These are phyloP conservation scores for Ascochyta fabae DNA, from an alignment of 2,329 filamentous ascomycete genomes.

Conservation along the genomic window DNA sequence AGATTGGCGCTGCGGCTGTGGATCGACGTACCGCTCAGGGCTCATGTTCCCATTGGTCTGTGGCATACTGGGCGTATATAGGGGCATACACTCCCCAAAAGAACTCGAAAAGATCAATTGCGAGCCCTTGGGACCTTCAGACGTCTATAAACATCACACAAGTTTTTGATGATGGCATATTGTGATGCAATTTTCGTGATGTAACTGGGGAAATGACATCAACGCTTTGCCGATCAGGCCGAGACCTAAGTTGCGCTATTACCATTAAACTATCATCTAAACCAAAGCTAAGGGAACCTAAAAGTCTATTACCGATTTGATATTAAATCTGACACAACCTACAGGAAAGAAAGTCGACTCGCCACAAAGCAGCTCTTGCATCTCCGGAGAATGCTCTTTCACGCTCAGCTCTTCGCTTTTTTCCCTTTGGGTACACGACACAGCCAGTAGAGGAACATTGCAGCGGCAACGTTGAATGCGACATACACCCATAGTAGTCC, in stretches of 20 bases:
- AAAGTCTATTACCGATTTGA: constrained; percentile 4
- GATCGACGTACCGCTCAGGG: constrained; percentile 10
- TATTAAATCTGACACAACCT: neutral
- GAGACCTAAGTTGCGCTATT: constrained; percentile 5
- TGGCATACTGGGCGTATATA: constrained; percentile 2
- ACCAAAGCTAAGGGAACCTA: neutral
- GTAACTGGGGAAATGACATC: constrained; percentile 17
- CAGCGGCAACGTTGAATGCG: constrained; percentile 57
- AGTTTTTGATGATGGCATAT: constrained; percentile 4
- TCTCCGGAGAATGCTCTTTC: neutral
- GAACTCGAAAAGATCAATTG: neutral
- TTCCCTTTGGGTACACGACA: constrained; percentile 58
- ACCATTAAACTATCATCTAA: constrained; percentile 1
- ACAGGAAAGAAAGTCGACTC: neutral
- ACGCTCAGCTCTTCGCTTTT: constrained; percentile 41
- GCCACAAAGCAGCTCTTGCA: neutral
- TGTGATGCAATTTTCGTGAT: constrained; percentile 4
- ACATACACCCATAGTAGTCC: constrained; percentile 60
- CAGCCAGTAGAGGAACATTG: constrained; percentile 61
- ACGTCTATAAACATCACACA: neutral
- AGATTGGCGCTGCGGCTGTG: constrained; percentile 17
- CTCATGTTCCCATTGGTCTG: constrained; percentile 10
- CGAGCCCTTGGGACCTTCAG: neutral
- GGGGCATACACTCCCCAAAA: neutral
- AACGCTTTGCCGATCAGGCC: constrained; percentile 3